phyloP scores from a whole-genome alignment of 768 basidiomycete genomes.

The Hirschioporus abietinus region DNA sequence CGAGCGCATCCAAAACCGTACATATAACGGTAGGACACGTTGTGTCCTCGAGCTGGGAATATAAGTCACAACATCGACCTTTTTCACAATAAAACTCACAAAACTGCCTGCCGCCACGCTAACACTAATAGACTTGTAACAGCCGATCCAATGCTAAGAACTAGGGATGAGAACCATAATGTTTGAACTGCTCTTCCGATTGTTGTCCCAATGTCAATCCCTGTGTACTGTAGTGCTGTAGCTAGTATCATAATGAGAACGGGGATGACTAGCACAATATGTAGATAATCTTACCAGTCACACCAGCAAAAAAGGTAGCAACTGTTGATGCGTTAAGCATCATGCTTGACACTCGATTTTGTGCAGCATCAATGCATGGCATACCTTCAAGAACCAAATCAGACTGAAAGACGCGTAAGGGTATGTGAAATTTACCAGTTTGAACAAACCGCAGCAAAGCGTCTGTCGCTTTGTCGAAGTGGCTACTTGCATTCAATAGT shows the following conservation, averaged over 20 bases:
- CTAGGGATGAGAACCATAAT: background rate
- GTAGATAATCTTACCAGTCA: background rate
- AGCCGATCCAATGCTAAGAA: background rate
- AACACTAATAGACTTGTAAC: background rate
- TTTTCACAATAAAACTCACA: background rate
- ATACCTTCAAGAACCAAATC: background rate
- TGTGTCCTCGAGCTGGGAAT: background rate
- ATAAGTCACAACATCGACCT: background rate
- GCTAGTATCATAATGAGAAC: background rate
- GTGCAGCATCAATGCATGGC: background rate
- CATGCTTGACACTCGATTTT: background rate
- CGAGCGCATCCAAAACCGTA: background rate
- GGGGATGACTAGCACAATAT: background rate
- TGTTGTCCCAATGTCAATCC: background rate
- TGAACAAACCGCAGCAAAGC: background rate
- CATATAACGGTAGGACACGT: background rate
- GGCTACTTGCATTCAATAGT: background rate
- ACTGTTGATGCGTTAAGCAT: background rate
- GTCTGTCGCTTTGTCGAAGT: background rate
- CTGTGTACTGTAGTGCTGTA: background rate
- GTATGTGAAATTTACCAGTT: background rate
- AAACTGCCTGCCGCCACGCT: background rate
- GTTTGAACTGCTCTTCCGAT: background rate
- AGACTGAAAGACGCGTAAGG: background rate
- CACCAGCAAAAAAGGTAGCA: background rate